A percentile compares a stretch with the other conserved stretches of the same genome.
Evolutionary conservation across 1,284 basidiomycete species (phyloP).

Genomic region (Cerioporus squamosus): DNA sequence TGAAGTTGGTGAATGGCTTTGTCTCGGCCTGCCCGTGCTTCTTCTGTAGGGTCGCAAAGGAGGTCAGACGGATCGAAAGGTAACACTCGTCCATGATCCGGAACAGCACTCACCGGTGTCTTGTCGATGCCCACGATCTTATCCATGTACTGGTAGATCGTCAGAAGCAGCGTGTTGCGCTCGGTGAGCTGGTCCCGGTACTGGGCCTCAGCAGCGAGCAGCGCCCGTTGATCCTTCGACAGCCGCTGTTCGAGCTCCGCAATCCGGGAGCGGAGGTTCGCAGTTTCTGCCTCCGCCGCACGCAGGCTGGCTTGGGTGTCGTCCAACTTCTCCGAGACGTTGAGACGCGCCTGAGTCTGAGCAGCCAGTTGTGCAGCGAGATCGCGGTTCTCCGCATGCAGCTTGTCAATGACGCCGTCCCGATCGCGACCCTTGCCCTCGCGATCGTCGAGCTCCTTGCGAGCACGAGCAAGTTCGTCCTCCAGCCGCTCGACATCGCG

Average conservation of each 20-base stretch:
- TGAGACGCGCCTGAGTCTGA: conserved; percentile 84
- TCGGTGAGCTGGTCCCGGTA: conserved; percentile 92
- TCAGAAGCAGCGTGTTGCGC: conserved; percentile 88
- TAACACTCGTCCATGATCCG: no score
- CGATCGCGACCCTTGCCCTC: conserved; percentile 70
- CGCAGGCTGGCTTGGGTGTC: conserved; percentile 60
- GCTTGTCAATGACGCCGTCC: conserved; percentile 70
- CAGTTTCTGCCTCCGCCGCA: conserved; percentile 68
- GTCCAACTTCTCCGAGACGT: conserved; percentile 89
- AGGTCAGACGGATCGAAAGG: conserved; percentile 4
- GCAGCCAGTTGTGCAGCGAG: conserved; percentile 76
- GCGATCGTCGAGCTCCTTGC: conserved; percentile 73
- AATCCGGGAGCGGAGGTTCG: conserved; percentile 58
- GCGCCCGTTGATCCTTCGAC: conserved; percentile 81
- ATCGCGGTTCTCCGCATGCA: conserved; percentile 82
- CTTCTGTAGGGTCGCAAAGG: conserved; percentile 53
- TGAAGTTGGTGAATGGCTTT: conserved; percentile 92
- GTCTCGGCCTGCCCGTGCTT: conserved; percentile 77
- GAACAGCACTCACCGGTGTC: conserved; percentile 63
- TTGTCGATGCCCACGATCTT: conserved; percentile 90
- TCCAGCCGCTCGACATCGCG: conserved; percentile 85
- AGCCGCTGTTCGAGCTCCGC: conserved; percentile 83
- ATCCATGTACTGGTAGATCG: conserved; percentile 95
- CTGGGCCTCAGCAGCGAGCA: conserved; percentile 76
- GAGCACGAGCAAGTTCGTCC: conserved; percentile 76